A percentile compares a stretch with the other conserved stretches of the same genome.
Conservation (phyloP, 768 basidiomycete genomes). For the Mycena pura region DNA sequence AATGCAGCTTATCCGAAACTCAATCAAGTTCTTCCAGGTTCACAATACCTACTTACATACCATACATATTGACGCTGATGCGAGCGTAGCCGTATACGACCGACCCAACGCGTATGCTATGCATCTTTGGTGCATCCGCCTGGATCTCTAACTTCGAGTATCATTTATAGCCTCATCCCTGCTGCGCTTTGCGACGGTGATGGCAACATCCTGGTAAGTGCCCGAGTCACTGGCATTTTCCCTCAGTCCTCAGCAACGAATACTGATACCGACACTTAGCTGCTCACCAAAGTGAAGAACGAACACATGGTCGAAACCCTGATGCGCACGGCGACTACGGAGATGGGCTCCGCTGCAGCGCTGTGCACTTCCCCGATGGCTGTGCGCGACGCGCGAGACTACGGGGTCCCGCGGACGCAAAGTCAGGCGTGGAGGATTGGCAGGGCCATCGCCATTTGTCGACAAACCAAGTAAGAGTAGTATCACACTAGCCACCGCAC, state of each 20-base stretch:
- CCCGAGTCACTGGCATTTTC: not conserved
- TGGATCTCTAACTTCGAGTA: not conserved
- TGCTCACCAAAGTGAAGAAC: constrained; percentile 53
- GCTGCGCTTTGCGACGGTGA: constrained; percentile 39
- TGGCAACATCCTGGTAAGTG: constrained; percentile 36
- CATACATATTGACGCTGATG: not conserved
- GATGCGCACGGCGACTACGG: constrained; percentile 54
- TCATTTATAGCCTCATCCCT: constrained; percentile 33
- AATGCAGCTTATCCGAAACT: constrained; percentile 40
- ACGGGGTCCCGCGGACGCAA: constrained; percentile 57
- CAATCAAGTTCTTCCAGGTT: constrained; percentile 40
- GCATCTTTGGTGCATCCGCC: not conserved
- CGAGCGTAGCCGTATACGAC: constrained; percentile 37
- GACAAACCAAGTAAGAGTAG: constrained; percentile 46
- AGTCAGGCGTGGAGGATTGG: constrained; percentile 72
- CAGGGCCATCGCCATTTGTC: constrained; percentile 58
- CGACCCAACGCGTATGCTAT: constrained; percentile 38
- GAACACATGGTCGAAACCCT: constrained; percentile 50
- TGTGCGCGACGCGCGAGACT: constrained; percentile 41
- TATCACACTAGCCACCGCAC: too few species aligned
- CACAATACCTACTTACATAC: not conserved
- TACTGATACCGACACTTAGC: constrained; percentile 19
- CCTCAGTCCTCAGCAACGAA: not conserved
- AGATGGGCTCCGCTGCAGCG: constrained; percentile 61
- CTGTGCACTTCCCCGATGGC: constrained; percentile 48